A percentile compares a stretch with the other conserved stretches of the same genome.
Evolutionary conservation across 768 basidiomycete genomes (phyloP).

Genomic region (Lactarius trivialis): DNA sequence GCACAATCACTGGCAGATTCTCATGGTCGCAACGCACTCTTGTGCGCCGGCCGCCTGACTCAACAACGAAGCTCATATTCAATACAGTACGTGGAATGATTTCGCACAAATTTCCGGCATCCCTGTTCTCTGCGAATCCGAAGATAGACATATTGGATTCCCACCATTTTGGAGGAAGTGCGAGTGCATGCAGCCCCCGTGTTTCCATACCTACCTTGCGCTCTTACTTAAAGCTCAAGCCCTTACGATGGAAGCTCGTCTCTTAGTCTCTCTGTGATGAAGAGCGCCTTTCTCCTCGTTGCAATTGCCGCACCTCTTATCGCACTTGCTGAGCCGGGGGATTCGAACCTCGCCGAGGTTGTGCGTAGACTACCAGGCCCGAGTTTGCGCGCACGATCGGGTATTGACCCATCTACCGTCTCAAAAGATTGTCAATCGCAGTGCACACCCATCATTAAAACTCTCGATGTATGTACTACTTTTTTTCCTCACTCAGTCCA

Average conservation of each 20-base stretch:
- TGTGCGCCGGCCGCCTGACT: neutral
- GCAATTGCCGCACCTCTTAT: neutral
- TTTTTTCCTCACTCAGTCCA: neutral
- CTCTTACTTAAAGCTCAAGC: neutral
- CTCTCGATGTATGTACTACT: neutral
- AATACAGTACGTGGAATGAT: neutral
- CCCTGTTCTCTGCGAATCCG: neutral
- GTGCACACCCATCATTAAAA: constrained; percentile 4
- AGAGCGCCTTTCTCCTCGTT: neutral
- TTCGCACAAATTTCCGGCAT: neutral
- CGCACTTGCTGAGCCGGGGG: neutral
- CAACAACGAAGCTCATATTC: neutral
- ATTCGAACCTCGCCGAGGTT: neutral
- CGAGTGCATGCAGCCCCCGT: neutral
- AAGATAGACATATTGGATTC: neutral
- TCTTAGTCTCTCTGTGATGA: neutral
- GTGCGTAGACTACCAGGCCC: neutral
- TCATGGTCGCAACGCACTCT: neutral
- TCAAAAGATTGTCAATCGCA: neutral
- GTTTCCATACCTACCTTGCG: neutral
- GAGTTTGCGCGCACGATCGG: neutral
- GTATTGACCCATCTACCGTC: neutral
- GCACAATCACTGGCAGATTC: neutral
- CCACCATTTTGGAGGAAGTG: neutral
- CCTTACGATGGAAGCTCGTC: neutral